Conservation (phyloP, 192 early-diverging fungal species). For the Allomyces macrogynus region DNA sequence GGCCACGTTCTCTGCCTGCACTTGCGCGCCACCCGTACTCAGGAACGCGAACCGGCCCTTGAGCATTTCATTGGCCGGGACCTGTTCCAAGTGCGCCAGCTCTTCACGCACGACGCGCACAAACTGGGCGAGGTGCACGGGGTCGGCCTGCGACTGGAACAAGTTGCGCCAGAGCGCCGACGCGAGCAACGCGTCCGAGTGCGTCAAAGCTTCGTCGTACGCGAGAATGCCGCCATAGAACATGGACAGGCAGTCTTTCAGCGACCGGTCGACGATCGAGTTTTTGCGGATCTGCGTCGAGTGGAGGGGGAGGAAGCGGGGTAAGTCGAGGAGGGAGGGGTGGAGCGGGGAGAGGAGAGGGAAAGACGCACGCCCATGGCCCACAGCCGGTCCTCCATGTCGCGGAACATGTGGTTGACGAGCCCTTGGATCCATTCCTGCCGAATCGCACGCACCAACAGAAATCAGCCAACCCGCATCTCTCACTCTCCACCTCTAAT, state of each 20-base stretch:
- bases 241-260: constrained; percentile 58
- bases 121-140: constrained; percentile 3
- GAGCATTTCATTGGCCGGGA: constrained; percentile 5
- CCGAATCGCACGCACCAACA: constrained; percentile 15
- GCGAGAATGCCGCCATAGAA: constrained; percentile 78
- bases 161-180: constrained; percentile 57
- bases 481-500: neutral
- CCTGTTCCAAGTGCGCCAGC: neutral
- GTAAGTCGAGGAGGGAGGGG: neutral
- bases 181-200: constrained; percentile 68
- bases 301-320: neutral
- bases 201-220: constrained; percentile 76
- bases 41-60: constrained; percentile 9
- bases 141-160: constrained; percentile 4
- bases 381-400: constrained; percentile 66
- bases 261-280: constrained; percentile 48
- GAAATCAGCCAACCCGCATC: constrained; percentile 4
- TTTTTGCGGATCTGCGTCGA: constrained; percentile 37
- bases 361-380: constrained; percentile 44
- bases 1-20: no score
- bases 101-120: neutral
- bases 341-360: neutral
- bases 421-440: constrained; percentile 71
- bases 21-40: neutral
- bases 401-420: constrained; percentile 68